A percentile compares a stretch with the other conserved stretches of the same genome.
phyloP scores from a whole-genome alignment of 192 early-diverging fungal genomes.

The Coemansia sp. region DNA sequence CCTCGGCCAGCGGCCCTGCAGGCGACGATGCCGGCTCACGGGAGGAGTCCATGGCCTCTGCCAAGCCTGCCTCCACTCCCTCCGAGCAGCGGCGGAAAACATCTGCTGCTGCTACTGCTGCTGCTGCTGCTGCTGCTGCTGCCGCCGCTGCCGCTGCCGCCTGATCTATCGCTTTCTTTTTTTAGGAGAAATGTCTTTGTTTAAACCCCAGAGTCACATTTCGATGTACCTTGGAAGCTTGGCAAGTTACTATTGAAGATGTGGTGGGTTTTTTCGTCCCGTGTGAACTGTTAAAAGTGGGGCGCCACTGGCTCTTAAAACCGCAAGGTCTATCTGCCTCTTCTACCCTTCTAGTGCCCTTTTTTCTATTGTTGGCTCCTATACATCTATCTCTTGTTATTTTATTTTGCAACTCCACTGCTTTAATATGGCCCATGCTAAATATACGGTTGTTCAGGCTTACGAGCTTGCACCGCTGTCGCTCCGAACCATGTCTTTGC shows the following conservation, averaged over 20 bases:
- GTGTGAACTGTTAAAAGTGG: too few species aligned
- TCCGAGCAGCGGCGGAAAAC: conserved; percentile 30
- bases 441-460: not conserved
- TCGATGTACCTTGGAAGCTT: too few species aligned
- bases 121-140: conserved; percentile 2
- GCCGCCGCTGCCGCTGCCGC: not conserved
- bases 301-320: too few species aligned
- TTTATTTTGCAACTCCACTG: too few species aligned
- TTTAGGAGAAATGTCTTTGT: not conserved
- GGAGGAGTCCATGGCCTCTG: not conserved
- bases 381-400: too few species aligned
- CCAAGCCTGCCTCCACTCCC: conserved; percentile 1
- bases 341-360: too few species aligned
- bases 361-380: too few species aligned
- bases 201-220: not conserved
- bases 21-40: not conserved
- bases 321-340: too few species aligned
- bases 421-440: too few species aligned
- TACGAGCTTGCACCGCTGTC: not conserved
- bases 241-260: too few species aligned
- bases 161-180: not conserved
- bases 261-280: too few species aligned
- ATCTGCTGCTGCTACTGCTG: conserved; percentile 2
- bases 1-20: conserved; percentile 4
- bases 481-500: not conserved